Evolutionary conservation across 148 eudicot genomes (phyloP).

Genomic region (Nepenthes gracilis): DNA sequence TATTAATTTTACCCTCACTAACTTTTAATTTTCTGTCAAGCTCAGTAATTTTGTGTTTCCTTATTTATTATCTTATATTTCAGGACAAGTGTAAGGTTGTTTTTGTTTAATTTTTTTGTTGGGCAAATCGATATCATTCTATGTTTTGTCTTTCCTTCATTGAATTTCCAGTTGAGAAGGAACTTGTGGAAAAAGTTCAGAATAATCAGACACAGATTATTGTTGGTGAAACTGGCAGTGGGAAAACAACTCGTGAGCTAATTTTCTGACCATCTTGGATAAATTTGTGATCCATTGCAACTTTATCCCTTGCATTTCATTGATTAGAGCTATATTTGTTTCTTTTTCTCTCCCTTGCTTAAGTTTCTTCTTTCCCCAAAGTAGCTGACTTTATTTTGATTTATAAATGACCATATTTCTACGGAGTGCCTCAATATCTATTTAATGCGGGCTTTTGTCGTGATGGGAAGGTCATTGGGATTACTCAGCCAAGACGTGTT

Average conservation of each 20-base stretch:
- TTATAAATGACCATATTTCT: background rate
- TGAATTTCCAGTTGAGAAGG: conserved; percentile 35
- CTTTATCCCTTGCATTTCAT: no score
- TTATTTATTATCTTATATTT: no score
- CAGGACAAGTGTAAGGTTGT: no score
- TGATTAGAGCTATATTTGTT: no score
- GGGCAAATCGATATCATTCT: no score
- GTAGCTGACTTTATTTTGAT: background rate
- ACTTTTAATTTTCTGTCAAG: no score
- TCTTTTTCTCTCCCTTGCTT: no score
- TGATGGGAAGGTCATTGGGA: conserved; percentile 62
- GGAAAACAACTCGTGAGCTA: conserved; percentile 96
- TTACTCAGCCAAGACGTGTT: conserved; percentile 98
- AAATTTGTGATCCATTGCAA: no score
- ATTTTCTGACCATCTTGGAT: background rate
- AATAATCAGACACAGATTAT: conserved; percentile 63
- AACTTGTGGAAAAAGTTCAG: conserved; percentile 60
- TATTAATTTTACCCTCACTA: no score
- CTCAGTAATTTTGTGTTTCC: no score
- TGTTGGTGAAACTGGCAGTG: conserved; percentile 99
- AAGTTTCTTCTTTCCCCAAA: background rate
- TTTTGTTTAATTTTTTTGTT: no score
- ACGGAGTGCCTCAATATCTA: conserved; percentile 85
- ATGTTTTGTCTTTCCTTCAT: conserved; percentile 1
- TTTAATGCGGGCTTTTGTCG: conserved; percentile 63